Evolutionary conservation across 768 basidiomycete genomes (phyloP), one percentile per base, ranked within the genome.

Genomic region (Leccinum longicurvipes): DNA sequence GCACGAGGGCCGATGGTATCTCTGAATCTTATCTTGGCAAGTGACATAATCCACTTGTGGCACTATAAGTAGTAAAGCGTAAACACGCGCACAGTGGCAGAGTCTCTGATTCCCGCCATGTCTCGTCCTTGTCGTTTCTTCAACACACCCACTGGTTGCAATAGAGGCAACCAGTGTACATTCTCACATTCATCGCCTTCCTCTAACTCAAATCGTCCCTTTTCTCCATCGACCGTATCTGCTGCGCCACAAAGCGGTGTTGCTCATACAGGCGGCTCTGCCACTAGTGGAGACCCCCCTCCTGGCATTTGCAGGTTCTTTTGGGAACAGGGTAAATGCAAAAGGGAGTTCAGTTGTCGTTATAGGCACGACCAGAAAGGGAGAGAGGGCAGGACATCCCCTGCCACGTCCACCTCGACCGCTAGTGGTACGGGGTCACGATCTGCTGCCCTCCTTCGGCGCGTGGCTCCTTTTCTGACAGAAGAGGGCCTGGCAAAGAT

Each of bases 281-380:
- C 14, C 32, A 32, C 32, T 28, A 23, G 51, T 11, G 55, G 53
- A 4, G 57, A 27, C 21, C 9, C 51, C n/a, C 68, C 70, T 44
- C 58, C 51, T n/a, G 79, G 79, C 2, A 67, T 73, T 8, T 85
- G 83, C 67, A 66, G 58, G 24, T 77, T 66, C 59, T 84, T 69
- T 61, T 84, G 80, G 80, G 66, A 71, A 1, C 66, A 60, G 1
- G 83, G 82, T 10, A 67, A 57, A 41, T 85, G 83, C 65, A 73
- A 59, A n/a, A 64, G 65, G 14, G 79, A 77, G 46, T 81, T 79
- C 51, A 60, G 63, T 1, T 85, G 83, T 65, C 70, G 60, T 32
- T 82, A 66, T 60, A 55, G 48, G 23, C 83, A 85, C 56, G 62
- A 59, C 7, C 60, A 47, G 45, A 62, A 53, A 14, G 42, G 58